Evolutionary conservation across 495 filamentous ascomycete genomes (phyloP), one percentile per base, ranked within the genome.

Genomic region (Cercophora newfieldiana): DNA sequence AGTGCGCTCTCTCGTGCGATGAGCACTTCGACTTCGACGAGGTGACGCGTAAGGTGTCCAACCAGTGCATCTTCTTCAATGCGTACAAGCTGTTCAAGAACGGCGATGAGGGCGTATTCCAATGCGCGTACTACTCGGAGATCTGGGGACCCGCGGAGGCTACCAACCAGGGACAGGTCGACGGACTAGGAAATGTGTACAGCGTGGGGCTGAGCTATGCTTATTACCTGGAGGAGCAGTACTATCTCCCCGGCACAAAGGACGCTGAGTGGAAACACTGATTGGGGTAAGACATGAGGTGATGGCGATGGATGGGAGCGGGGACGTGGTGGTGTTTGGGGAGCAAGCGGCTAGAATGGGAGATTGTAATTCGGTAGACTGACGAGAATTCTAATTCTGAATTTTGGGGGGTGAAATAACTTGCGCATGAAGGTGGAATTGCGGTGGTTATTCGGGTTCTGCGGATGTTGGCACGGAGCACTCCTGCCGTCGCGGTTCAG

Each of bases 31-130:
- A 12, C 24, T 26, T 18, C 24, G 73, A 77, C n/a, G 75, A 78
- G 69, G 80, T 72, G 14, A 70, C 70, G n/a, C 78, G 82, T 63
- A 73, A 77, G 47, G 62, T 70, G 18, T 56, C 67, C 30, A 66
- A 78, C n/a, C 64, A 60, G 24, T 82, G 78, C 64, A 75, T 75
- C 59, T 84, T 84, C 79, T 83, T 82, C 74, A 79, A 82, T 57
- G 71, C 76, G 12, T 85, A 80, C 55, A 65, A 83, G n/a, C 59
- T 80, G 3, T 71, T 71, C 58, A 82, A 75, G 66, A 80, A 83
- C 67, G 70, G 74, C n/a, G 31, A 14, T 18, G 33, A 63, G 22
- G 61, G 48, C 3, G 61, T 68, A 49, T 68, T 70, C 66, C 48
- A 31, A 30, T 70, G 68, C 62, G 61, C 66, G 1, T 70, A 65